A percentile compares a stretch with the other conserved stretches of the same genome.
Conservation (phyloP, 306 rosid species). For the Ammopiptanthus mongolicus region DNA sequence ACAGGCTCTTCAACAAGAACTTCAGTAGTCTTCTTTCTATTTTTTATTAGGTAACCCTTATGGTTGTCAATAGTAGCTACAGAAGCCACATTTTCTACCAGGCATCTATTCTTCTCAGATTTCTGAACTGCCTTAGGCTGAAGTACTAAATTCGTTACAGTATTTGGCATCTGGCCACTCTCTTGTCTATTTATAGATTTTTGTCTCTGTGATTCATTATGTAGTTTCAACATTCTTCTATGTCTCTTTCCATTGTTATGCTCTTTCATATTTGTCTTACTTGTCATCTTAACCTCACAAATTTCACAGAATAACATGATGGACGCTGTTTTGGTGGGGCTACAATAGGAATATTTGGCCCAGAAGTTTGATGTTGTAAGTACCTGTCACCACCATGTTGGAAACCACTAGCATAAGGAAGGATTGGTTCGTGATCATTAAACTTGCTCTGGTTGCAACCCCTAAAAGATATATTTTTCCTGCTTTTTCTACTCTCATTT, state of each 20-base stretch:
- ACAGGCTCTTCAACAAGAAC: not conserved
- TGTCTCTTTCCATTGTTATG: constrained; percentile 22
- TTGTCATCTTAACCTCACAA: not conserved
- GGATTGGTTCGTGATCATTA: not conserved
- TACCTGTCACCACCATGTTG: not conserved
- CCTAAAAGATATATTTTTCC: not conserved
- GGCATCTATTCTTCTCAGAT: not conserved
- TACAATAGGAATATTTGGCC: not conserved
- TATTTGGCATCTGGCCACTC: not conserved
- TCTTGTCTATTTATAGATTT: not conserved
- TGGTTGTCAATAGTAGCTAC: not conserved
- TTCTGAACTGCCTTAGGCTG: not conserved
- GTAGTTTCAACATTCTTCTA: not conserved
- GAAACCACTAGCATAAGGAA: not conserved
- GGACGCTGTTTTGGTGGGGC: not conserved
- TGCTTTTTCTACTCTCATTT: not conserved
- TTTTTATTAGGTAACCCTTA: not conserved
- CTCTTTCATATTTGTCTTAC: not conserved
- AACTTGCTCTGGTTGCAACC: not conserved
- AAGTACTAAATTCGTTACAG: not conserved
- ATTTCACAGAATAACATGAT: not conserved
- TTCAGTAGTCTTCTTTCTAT: not conserved
- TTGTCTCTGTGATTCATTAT: not conserved
- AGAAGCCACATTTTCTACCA: not conserved
- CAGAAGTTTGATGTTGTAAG: not conserved